A percentile compares a stretch with the other conserved stretches of the same genome.
Evolutionary conservation across 1,284 basidiomycete genomes (phyloP).

Genomic region (Fomitopsis betulina): DNA sequence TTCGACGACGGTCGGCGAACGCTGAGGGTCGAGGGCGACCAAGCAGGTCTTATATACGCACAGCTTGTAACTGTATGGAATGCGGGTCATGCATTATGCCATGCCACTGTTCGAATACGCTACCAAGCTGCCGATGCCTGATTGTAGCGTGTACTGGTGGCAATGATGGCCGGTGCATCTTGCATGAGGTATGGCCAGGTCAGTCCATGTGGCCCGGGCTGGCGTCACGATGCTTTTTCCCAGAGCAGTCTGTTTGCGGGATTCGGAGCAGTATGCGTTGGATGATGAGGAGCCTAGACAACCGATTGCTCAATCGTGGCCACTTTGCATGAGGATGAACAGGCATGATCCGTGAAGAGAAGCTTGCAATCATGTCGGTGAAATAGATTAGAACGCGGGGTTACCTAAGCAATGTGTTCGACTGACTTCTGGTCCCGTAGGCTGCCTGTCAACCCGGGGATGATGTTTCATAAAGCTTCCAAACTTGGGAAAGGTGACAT

Average conservation of each 20-base stretch:
- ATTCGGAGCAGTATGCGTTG: background rate
- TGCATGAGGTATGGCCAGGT: background rate
- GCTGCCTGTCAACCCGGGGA: background rate
- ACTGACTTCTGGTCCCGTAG: background rate
- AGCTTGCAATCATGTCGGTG: background rate
- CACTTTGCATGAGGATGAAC: background rate
- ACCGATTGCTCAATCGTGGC: background rate
- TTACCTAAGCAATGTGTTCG: background rate
- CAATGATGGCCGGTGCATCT: background rate
- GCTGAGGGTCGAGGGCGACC: background rate
- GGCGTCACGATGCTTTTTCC: background rate
- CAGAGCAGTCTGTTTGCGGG: background rate
- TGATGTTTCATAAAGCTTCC: background rate
- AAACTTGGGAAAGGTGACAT: background rate
- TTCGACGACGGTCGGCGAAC: slow-evolving; percentile 1
- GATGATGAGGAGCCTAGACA: background rate
- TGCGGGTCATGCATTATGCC: background rate
- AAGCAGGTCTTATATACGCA: background rate
- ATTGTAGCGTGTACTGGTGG: background rate
- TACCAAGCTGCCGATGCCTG: background rate
- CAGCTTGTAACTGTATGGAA: background rate
- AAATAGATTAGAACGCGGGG: background rate
- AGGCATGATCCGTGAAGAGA: background rate
- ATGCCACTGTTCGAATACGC: background rate
- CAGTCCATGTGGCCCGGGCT: background rate